Evolutionary conservation across 768 basidiomycete species (phyloP), one percentile per base, ranked within the genome.

Genomic region (Mycena indigotica): DNA sequence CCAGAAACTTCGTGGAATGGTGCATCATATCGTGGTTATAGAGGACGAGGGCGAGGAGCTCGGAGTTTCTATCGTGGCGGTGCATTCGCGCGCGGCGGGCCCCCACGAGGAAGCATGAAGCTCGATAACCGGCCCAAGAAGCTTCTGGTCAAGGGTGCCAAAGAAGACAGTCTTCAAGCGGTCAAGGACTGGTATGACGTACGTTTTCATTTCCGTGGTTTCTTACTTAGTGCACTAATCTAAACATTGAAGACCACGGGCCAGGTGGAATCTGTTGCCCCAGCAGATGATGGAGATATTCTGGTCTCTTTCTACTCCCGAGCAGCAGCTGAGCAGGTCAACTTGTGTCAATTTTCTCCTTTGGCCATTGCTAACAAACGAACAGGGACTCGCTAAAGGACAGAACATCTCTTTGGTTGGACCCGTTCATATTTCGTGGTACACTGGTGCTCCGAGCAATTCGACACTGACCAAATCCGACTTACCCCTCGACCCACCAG

Each of bases 41-140:
- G 91, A 56, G 88, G 87, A 12, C 83, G 87, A 24, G 84, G 77
- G 28, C 77, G 88, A 53, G 89, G 86, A 2, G 72, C 70, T 0
- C 72, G 91, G 45, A 75, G 82, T 15, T 87, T 80, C 65, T 84
- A 80, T 69, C 83, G 89, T 57, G 83, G 84, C 15, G 80, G 80
- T 39, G 79, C 51, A 4, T 41, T 77, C 8, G 77, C 81, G 61
- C 84, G 91, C 44, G 89, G 91, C 55, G 86, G 84, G 2, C 80
- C 83, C 45, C 79, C 85, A 10, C 81, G 88, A 39, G 76, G 79
- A 10, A 93, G 86, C 65, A 89, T 96, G 88, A 90, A 90, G 67
- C 82, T 97, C 26, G 94, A 97, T 71, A 93, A 95, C 67, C 84
- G 94, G 17, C 90, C 94, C 10, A 89, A 86, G 75, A 87, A 84